These are phyloP conservation scores for Zelopaecilomyces penicillatus DNA, from an alignment of 2,329 filamentous ascomycete species.

Conservation along the genomic window DNA sequence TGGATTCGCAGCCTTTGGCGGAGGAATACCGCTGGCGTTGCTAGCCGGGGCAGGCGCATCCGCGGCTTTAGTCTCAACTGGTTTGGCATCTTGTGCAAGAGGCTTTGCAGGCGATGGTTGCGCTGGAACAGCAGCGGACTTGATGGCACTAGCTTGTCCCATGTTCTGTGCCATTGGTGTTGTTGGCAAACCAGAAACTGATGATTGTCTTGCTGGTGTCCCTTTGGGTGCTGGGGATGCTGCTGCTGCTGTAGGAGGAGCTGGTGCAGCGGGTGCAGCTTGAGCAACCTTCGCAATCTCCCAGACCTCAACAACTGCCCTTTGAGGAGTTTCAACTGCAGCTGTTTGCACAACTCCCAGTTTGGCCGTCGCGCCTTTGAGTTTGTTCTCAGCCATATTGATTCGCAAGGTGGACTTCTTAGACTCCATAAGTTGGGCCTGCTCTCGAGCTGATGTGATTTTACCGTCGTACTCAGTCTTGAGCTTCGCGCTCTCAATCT, in stretches of 20 bases:
- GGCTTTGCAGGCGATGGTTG: constrained; percentile 10
- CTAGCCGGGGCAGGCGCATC: neutral
- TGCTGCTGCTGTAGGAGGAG: constrained; percentile 11
- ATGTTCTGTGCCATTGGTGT: neutral
- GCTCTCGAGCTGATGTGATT: constrained; percentile 45
- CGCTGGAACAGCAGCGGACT: constrained; percentile 1
- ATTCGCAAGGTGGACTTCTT: constrained; percentile 68
- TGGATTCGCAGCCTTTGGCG: constrained; percentile 21
- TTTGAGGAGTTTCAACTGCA: constrained; percentile 74
- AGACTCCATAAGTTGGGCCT: constrained; percentile 62
- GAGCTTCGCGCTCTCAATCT: constrained; percentile 53
- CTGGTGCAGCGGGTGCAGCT: constrained; percentile 18
- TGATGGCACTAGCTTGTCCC: neutral
- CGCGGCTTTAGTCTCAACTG: neutral
- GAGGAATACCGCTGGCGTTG: constrained; percentile 14
- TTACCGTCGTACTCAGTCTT: constrained; percentile 49
- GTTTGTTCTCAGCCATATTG: constrained; percentile 69
- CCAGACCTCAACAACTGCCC: constrained; percentile 81
- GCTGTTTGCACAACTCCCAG: constrained; percentile 72
- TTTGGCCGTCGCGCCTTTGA: constrained; percentile 58
- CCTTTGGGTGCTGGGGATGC: constrained; percentile 12
- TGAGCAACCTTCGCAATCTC: constrained; percentile 57
- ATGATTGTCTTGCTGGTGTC: constrained; percentile 15
- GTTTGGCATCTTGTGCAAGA: neutral
- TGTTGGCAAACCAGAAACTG: constrained; percentile 11